phyloP scores from a whole-genome alignment of 495 filamentous ascomycete genomes.

The Rusavskia elegans region DNA sequence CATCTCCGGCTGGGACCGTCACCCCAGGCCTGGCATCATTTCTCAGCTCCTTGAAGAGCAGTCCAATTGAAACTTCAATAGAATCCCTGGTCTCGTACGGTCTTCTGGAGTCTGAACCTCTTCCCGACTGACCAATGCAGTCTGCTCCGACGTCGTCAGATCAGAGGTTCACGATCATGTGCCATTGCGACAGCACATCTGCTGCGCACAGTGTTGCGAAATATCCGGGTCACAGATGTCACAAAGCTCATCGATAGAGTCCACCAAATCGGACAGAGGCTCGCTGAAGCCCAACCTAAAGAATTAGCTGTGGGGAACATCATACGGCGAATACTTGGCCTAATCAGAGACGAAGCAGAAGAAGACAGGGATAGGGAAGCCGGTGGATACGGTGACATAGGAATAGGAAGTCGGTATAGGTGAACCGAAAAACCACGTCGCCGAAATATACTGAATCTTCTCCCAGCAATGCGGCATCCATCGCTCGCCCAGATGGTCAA shows the following conservation, averaged over 20 bases:
- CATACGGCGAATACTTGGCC: conserved; percentile 70
- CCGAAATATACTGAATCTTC: too few species aligned
- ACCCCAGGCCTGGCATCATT: conserved; percentile 61
- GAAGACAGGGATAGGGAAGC: conserved; percentile 59
- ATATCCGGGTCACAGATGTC: conserved; percentile 43
- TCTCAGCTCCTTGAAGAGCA: conserved; percentile 58
- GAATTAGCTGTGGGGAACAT: conserved; percentile 91
- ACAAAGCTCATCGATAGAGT: conserved; percentile 62
- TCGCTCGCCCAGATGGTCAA: too few species aligned
- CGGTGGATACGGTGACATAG: conserved; percentile 32
- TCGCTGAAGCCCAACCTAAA: conserved; percentile 66
- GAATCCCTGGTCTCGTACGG: conserved; percentile 67
- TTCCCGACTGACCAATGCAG: conserved; percentile 25
- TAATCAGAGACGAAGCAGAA: conserved; percentile 80
- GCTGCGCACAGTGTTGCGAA: conserved; percentile 66
- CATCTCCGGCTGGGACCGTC: conserved; percentile 27
- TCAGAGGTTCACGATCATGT: conserved; percentile 70
- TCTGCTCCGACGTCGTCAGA: conserved; percentile 78
- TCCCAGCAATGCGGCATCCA: too few species aligned
- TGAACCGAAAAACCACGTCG: neutral
- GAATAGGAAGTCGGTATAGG: conserved; percentile 21
- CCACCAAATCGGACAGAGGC: conserved; percentile 52
- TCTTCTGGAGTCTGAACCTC: neutral
- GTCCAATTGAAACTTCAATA: conserved; percentile 60
- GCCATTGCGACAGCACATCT: conserved; percentile 82